phyloP scores from a whole-genome alignment of 192 early-diverging fungal genomes.

The Mortierella antarctica region DNA sequence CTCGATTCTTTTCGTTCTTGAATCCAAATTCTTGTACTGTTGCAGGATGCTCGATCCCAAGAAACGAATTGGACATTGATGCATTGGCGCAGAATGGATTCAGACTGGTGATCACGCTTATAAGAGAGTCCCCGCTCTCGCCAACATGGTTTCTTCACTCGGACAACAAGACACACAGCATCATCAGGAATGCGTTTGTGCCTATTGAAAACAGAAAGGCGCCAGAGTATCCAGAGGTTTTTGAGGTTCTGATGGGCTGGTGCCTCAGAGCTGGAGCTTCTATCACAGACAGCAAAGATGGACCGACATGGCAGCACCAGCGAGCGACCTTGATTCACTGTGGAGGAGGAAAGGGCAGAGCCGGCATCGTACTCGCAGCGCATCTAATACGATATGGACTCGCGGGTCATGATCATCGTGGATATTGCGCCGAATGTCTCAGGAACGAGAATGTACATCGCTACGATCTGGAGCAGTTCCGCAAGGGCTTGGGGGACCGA shows the following conservation, averaged over 20 bases:
- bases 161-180: neutral
- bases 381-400: constrained; percentile 45
- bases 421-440: constrained; percentile 36
- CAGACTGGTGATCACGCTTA: constrained; percentile 35
- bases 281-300: neutral
- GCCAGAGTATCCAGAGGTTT: constrained; percentile 39
- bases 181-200: constrained; percentile 46
- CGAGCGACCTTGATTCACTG: constrained; percentile 45
- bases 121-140: constrained; percentile 41
- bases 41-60: constrained; percentile 41
- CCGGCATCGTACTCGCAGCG: constrained; percentile 45
- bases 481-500: constrained; percentile 24
- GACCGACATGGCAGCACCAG: constrained; percentile 16
- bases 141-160: constrained; percentile 29
- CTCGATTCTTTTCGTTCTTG: constrained; percentile 43
- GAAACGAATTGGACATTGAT: constrained; percentile 44
- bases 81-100: constrained; percentile 42
- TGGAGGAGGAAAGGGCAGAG: constrained; percentile 47
- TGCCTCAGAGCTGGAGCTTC: constrained; percentile 20
- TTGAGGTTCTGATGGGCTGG: constrained; percentile 50
- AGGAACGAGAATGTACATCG: constrained; percentile 23
- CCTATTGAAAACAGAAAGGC: constrained; percentile 51
- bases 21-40: constrained; percentile 42
- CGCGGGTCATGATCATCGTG: constrained; percentile 29
- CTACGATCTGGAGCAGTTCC: constrained; percentile 40